Base-by-base conservation (phyloP, 2,329 filamentous ascomycete species). In the Fusarium aywerte region DNA sequence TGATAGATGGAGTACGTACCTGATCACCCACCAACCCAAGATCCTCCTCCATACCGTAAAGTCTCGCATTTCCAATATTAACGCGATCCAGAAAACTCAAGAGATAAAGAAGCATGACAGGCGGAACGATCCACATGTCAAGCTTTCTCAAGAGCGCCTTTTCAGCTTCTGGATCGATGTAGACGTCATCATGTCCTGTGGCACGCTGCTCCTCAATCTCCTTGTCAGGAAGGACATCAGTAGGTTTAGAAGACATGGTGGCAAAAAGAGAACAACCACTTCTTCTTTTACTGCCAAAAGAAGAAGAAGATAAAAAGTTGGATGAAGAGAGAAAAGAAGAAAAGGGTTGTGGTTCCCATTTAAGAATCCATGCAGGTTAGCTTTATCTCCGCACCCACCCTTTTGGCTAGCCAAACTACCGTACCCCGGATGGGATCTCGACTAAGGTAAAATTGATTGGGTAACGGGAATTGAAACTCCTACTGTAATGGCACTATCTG, bases 31-130 rank as follows among this genome's bases (percentile, higher is more conserved):
- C 74, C 55, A 92, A 77, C 4, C 82, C 80, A 6, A 91, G 80
- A 65, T 90, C 88, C 58, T 84, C 78, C 72, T 90, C 86, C 35
- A 92, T 73, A 3, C 84, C 84, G 68, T 89, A 90, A 3, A 91
- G 80, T 5, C 85, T 81, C 11, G 88, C 89, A 76, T 90, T 91
- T 44, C 88, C 87, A 3, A 76, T 75, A 39, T 76, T 76, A 35
- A 76, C 74, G 9, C 75, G 75, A 52, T 76, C 73, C 8, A 76
- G 18, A 39, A 76, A 76, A 4, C 68, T 73, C n/a, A 76, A 50
- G 3, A 90, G 80, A 66, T 90, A 90, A 7, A 90, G 79, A 4
- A 90, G 67, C 6, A 87, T 80, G 2, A 90, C 87, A 0, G 87
- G 88, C 0, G 89, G 88, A 2, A 90, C 80, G 58, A 90, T 84